Percentiles rank a stretch among this genome's conserved stretches.
Conservation (phyloP, 2,329 filamentous ascomycete species). For the Ascosphaera pollenicola region DNA sequence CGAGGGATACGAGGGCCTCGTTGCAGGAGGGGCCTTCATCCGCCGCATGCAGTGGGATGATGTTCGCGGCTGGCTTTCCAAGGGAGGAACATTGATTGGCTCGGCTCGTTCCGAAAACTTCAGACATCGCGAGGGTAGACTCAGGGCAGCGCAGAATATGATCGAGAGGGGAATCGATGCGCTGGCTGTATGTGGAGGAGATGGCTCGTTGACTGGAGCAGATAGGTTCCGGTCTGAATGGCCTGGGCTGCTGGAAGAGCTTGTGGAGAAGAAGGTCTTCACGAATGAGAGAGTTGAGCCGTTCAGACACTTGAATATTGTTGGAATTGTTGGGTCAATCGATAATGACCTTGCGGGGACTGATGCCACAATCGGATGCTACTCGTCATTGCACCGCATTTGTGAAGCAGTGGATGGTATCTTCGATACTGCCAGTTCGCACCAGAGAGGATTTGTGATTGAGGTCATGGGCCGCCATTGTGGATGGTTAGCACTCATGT, state of each 20-base stretch:
- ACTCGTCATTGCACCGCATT: slow-evolving; percentile 78
- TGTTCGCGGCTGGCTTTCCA: slow-evolving; percentile 80
- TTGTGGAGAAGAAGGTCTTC: slow-evolving; percentile 53
- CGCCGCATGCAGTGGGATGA: slow-evolving; percentile 76
- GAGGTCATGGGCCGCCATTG: slow-evolving; percentile 98
- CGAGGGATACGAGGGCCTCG: slow-evolving; percentile 90
- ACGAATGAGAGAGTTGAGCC: slow-evolving; percentile 47
- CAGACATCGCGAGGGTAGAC: slow-evolving; percentile 64
- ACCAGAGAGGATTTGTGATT: slow-evolving; percentile 90
- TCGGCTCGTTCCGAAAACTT: slow-evolving; percentile 87
- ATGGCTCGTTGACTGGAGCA: slow-evolving; percentile 86
- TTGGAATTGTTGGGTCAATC: slow-evolving; percentile 88
- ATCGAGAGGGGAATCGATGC: slow-evolving; percentile 83
- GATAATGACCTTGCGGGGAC: slow-evolving; percentile 97
- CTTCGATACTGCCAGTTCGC: slow-evolving; percentile 83
- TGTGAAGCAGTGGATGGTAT: slow-evolving; percentile 90
- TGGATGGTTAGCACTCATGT: slow-evolving; percentile 92
- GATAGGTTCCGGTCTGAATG: slow-evolving; percentile 81
- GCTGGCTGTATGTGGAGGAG: slow-evolving; percentile 88
- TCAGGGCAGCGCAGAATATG: slow-evolving; percentile 85
- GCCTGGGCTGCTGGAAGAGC: slow-evolving; percentile 68
- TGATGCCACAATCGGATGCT: slow-evolving; percentile 92
- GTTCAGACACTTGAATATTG: slow-evolving; percentile 80
- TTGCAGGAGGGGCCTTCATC: slow-evolving; percentile 75
- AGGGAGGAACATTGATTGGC: slow-evolving; percentile 92